A percentile compares a stretch with the other conserved stretches of the same genome.
phyloP scores from a whole-genome alignment of 2,329 filamentous ascomycete genomes.

The Fusarium tricinctum region DNA sequence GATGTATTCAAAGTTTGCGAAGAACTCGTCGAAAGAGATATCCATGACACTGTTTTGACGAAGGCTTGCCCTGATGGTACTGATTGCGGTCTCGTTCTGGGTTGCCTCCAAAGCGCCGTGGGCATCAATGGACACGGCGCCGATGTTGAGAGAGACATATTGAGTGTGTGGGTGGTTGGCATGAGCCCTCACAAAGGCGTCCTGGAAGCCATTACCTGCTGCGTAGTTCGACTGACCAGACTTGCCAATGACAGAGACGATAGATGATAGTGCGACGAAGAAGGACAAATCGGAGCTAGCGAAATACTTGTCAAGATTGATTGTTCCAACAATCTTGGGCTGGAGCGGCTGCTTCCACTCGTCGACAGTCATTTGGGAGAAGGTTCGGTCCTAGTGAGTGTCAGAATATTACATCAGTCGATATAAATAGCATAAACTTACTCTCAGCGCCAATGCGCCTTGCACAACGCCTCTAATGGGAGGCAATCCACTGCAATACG shows the following conservation, averaged over 20 bases:
- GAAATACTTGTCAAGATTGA: constrained; percentile 14
- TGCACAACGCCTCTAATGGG: constrained; percentile 10
- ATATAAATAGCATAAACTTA: neutral
- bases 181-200: constrained; percentile 6
- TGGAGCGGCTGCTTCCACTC: constrained; percentile 18
- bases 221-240: constrained; percentile 22
- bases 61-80: constrained; percentile 10
- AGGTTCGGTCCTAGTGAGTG: constrained; percentile 3
- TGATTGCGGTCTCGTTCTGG: constrained; percentile 8
- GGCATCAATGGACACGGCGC: constrained; percentile 10
- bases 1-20: constrained; percentile 11
- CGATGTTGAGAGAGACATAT: constrained; percentile 9
- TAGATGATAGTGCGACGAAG: constrained; percentile 12
- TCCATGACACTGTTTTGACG: constrained; percentile 15
- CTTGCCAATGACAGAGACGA: constrained; percentile 17
- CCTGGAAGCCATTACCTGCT: constrained; percentile 15
- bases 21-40: constrained; percentile 14
- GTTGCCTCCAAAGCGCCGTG: constrained; percentile 12
- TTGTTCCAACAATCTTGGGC: constrained; percentile 11
- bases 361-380: constrained; percentile 12
- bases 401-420: neutral
- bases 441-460: constrained; percentile 8
- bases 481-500: neutral
- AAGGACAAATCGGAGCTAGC: constrained; percentile 1
- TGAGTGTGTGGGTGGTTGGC: constrained; percentile 8